Percentiles rank a stretch among this genome's conserved stretches.
Conservation (phyloP, 768 basidiomycete genomes). For the Epithele typhae region DNA sequence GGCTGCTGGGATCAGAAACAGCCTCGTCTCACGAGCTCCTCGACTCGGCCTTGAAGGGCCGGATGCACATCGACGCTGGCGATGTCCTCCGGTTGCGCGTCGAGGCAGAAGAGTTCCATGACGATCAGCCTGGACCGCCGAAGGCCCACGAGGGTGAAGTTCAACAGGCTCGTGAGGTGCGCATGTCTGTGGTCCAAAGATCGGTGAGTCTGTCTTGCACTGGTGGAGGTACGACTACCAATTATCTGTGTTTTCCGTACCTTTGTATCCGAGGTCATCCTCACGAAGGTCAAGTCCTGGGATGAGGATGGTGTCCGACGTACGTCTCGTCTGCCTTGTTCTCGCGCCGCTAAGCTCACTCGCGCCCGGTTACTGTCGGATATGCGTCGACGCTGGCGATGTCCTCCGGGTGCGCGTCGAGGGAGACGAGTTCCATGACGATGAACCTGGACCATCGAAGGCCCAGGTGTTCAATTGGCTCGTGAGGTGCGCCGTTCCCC, state of each 20-base stretch:
- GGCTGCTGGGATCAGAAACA: too few species aligned
- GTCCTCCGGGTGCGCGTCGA: constrained; percentile 76
- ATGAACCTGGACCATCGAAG: constrained; percentile 81
- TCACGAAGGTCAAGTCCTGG: constrained; percentile 85
- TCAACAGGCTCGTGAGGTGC: constrained; percentile 44
- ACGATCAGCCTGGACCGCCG: too few species aligned
- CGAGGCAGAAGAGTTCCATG: too few species aligned
- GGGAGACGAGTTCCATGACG: constrained; percentile 78
- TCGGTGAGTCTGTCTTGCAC: constrained; percentile 30
- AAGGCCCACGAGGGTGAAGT: too few species aligned
- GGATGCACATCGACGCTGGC: too few species aligned
- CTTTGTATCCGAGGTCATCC: constrained; percentile 83
- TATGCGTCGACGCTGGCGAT: constrained; percentile 80
- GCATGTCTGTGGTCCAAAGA: constrained; percentile 90
- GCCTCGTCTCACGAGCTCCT: too few species aligned
- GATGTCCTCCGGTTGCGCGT: too few species aligned
- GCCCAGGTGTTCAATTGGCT: constrained; percentile 57
- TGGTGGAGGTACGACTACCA: too few species aligned
- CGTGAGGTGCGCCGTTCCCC: constrained; percentile 52
- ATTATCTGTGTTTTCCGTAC: constrained; percentile 84
- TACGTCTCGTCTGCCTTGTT: constrained; percentile 33
- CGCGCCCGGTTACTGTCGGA: constrained; percentile 68
- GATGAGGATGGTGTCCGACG: constrained; percentile 82
- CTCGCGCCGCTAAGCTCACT: background rate
- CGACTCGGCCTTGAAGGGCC: too few species aligned